Evolutionary conservation across 441 rosid genomes (phyloP).

Genomic region (Biscutella laevigata): DNA sequence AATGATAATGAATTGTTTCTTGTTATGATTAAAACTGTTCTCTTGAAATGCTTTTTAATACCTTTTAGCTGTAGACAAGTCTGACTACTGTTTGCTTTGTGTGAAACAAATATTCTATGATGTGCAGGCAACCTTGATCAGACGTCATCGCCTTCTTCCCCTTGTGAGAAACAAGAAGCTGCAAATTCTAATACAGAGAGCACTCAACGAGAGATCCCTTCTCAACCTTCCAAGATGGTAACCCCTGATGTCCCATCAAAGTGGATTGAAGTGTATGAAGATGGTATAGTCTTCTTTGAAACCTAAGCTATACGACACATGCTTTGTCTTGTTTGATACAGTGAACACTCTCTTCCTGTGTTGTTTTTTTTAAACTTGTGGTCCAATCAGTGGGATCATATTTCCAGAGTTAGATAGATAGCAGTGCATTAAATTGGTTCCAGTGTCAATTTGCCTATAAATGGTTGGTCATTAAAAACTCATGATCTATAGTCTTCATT

Average conservation of each 20-base stretch:
- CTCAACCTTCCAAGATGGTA: constrained; percentile 13
- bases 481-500: not conserved
- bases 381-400: not conserved
- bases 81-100: not conserved
- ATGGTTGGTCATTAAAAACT: constrained; percentile 3
- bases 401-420: not conserved
- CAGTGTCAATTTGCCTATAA: not conserved
- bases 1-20: not conserved
- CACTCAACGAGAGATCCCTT: constrained; percentile 3
- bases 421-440: not conserved
- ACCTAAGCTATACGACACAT: not conserved
- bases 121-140: constrained; percentile 10
- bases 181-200: not conserved
- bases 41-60: not conserved
- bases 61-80: not conserved
- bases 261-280: constrained; percentile 19
- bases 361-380: not conserved
- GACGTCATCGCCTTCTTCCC: not conserved
- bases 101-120: not conserved
- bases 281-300: constrained; percentile 18
- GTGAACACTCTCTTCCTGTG: not conserved
- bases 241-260: constrained; percentile 22
- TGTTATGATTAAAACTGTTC: not conserved
- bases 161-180: constrained; percentile 15
- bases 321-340: not conserved